Percentiles rank a stretch among this genome's conserved stretches.
phyloP scores from a whole-genome alignment of 345 rosid genomes.

The Eucalyptus cloeziana region DNA sequence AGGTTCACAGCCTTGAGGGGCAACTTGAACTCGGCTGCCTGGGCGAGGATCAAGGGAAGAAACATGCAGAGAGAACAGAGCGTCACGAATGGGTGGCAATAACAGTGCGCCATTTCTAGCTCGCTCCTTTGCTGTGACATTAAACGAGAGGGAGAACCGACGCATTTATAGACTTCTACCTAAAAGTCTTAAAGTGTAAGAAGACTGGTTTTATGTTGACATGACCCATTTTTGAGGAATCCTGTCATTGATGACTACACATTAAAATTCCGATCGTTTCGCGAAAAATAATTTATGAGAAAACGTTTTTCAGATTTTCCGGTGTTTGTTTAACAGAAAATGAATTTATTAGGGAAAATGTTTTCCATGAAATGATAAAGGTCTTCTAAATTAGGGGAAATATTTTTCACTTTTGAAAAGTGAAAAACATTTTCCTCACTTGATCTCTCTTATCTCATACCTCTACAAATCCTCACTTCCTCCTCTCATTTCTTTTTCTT shows the following conservation, averaged over 20 bases:
- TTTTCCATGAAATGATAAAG: neutral
- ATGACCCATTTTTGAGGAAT: neutral
- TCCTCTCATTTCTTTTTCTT: too few relatives aligned
- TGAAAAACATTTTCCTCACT: too few relatives aligned
- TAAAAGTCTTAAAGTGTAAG: neutral
- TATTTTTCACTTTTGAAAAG: too few relatives aligned
- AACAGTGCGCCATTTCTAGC: neutral
- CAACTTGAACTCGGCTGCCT: neutral
- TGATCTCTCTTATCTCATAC: too few relatives aligned
- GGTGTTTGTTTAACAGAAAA: too few relatives aligned
- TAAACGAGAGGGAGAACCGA: neutral
- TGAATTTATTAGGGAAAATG: too few relatives aligned
- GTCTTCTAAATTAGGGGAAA: too few relatives aligned
- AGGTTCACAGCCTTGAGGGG: slow-evolving; percentile 5
- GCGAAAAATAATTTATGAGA: too few relatives aligned
- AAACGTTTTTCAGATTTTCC: too few relatives aligned
- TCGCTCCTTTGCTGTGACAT: neutral
- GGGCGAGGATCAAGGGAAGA: neutral
- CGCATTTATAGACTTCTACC: neutral
- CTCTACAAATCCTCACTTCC: too few relatives aligned
- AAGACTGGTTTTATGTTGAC: neutral
- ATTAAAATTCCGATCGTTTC: accelerated
- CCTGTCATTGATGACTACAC: neutral
- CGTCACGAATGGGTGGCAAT: neutral
- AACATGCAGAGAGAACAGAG: neutral